A percentile compares a stretch with the other conserved stretches of the same genome.
Conservation (phyloP, 2,329 filamentous ascomycete genomes). For the Orbilia javanica region DNA sequence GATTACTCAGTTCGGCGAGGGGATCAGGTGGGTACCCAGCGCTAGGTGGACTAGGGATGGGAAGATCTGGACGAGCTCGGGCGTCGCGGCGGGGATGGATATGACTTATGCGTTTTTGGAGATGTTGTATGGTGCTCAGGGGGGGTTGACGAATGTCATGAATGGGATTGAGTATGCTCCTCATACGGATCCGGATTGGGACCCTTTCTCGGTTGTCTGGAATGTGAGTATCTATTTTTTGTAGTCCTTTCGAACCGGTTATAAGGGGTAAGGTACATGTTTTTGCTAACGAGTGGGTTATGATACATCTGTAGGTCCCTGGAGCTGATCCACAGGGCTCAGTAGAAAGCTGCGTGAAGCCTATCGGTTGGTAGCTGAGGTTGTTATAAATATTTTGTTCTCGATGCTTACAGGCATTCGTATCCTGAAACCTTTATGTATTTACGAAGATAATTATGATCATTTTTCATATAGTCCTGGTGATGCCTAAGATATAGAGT, state of each 20-base stretch:
- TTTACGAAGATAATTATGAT: too few relatives aligned
- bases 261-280: too few relatives aligned
- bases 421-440: too few relatives aligned
- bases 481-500: too few relatives aligned
- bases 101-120: slow-evolving; percentile 65
- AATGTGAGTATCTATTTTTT: slow-evolving; percentile 7
- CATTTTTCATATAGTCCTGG: too few relatives aligned
- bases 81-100: slow-evolving; percentile 69
- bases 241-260: too few relatives aligned
- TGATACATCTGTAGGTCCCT: too few relatives aligned
- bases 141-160: slow-evolving; percentile 59
- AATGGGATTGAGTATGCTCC: slow-evolving; percentile 62
- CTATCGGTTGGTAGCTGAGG: not conserved
- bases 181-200: slow-evolving; percentile 35
- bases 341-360: not conserved
- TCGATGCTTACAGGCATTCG: too few relatives aligned
- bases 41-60: slow-evolving; percentile 76
- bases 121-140: slow-evolving; percentile 63
- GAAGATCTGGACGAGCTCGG: slow-evolving; percentile 76
- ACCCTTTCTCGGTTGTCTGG: slow-evolving; percentile 29
- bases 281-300: too few relatives aligned
- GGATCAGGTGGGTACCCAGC: slow-evolving; percentile 72
- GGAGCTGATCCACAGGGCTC: not conserved
- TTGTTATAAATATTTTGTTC: not conserved
- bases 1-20: slow-evolving; percentile 68